Evolutionary conservation across 441 rosid species (phyloP).

Genomic region (Gossypium davidsonii): DNA sequence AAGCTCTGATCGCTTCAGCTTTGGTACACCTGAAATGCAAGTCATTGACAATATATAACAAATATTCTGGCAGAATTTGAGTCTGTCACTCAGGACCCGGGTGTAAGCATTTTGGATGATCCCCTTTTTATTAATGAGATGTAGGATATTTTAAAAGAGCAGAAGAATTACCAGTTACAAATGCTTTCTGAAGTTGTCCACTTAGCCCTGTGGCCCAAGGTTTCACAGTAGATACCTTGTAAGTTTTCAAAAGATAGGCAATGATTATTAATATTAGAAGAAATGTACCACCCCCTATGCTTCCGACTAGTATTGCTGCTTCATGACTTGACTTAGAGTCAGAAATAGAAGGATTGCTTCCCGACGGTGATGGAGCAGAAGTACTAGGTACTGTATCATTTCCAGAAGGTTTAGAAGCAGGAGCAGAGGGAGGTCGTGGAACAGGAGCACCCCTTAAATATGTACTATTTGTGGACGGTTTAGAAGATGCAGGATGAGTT

Average conservation of each 20-base stretch:
- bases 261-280: constrained; percentile 24
- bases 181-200: constrained; percentile 67
- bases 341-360: neutral
- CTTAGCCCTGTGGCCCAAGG: constrained; percentile 73
- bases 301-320: constrained; percentile 21
- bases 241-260: constrained; percentile 25
- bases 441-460: neutral
- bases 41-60: neutral
- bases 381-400: neutral
- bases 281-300: constrained; percentile 24
- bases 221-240: constrained; percentile 44
- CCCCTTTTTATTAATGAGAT: too few relatives aligned
- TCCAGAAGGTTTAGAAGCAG: neutral
- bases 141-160: constrained; percentile 3
- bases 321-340: constrained; percentile 4
- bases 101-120: too few relatives aligned
- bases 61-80: neutral
- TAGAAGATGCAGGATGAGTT: neutral
- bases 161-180: constrained; percentile 44
- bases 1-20: constrained; percentile 55
- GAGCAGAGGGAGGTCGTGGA: constrained; percentile 9
- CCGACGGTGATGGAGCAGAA: neutral
- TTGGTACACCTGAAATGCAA: constrained; percentile 50
- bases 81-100: neutral
- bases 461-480: neutral